These are phyloP conservation scores for Cordyceps pruinosa DNA, from an alignment of 2,329 filamentous ascomycete genomes.

Conservation along the genomic window DNA sequence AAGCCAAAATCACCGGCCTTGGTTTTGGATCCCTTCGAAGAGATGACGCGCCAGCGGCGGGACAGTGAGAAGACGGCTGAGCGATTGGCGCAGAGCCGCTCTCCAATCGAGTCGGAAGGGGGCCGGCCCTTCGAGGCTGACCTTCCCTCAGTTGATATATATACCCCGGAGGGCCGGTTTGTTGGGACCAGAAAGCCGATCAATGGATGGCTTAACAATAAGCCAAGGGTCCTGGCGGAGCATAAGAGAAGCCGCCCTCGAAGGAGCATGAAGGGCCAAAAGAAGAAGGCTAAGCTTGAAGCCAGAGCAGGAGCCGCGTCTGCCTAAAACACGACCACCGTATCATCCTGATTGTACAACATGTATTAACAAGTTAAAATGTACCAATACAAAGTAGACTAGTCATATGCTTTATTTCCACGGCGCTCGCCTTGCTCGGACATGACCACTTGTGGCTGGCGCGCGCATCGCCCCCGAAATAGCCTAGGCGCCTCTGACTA, in stretches of 20 bases:
- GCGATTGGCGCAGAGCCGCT: background rate
- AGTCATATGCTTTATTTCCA: background rate
- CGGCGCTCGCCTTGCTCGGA: background rate
- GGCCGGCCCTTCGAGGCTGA: slow-evolving; percentile 13
- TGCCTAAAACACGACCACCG: background rate
- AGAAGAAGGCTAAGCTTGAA: slow-evolving; percentile 34
- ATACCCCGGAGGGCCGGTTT: slow-evolving; percentile 76
- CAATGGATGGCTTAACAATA: slow-evolving; percentile 61
- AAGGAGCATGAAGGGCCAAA: slow-evolving; percentile 59
- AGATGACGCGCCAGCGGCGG: slow-evolving; percentile 22
- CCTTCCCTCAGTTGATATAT: slow-evolving; percentile 60
- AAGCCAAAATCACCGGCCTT: background rate
- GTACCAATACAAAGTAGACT: too few species aligned
- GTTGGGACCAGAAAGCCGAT: slow-evolving; percentile 61
- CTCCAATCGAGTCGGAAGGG: slow-evolving; percentile 8
- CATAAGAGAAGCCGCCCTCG: slow-evolving; percentile 52
- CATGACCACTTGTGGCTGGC: too few species aligned
- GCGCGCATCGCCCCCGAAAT: background rate
- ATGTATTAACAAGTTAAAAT: background rate
- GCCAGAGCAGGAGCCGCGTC: slow-evolving; percentile 19
- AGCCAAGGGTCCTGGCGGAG: slow-evolving; percentile 43
- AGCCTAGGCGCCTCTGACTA: too few species aligned
- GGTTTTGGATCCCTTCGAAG: slow-evolving; percentile 19
- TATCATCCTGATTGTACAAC: background rate
- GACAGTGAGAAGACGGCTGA: slow-evolving; percentile 11